A percentile compares a stretch with the other conserved stretches of the same genome.
Evolutionary conservation across 805 yeast species (phyloP).

Genomic region (Clavispora asparagi): DNA sequence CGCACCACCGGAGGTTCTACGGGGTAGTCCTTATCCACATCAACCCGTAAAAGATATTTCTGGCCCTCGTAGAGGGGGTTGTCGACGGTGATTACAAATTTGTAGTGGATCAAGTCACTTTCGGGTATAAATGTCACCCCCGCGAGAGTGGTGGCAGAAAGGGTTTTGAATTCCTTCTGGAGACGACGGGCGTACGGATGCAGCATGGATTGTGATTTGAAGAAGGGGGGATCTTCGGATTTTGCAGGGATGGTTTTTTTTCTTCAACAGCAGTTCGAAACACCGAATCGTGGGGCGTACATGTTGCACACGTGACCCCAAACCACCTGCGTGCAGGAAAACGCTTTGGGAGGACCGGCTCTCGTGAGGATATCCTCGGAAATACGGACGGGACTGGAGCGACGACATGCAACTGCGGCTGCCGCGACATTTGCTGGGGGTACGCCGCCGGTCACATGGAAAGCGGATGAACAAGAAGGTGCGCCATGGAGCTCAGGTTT

Average conservation of each 20-base stretch:
- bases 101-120: conserved; percentile 7
- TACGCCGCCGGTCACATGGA: no score
- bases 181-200: conserved; percentile 13
- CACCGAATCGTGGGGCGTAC: conserved; percentile 1
- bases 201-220: conserved; percentile 3
- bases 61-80: conserved; percentile 8
- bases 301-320: not conserved
- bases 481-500: no score
- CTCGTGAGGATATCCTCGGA: not conserved
- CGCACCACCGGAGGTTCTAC: conserved; percentile 14
- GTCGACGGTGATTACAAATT: conserved; percentile 4
- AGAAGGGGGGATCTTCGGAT: not conserved
- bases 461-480: no score
- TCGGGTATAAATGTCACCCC: conserved; percentile 9
- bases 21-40: conserved; percentile 11
- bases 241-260: not conserved
- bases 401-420: not conserved
- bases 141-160: conserved; percentile 2
- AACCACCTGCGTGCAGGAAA: not conserved
- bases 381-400: not conserved
- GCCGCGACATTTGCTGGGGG: not conserved
- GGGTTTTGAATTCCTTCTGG: conserved; percentile 10
- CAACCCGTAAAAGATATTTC: conserved; percentile 5
- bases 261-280: not conserved
- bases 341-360: not conserved